Percentiles rank a stretch among this genome's conserved stretches.
Conservation (phyloP, 176 grass and related monocot species). For the Carex scoparia region DNA sequence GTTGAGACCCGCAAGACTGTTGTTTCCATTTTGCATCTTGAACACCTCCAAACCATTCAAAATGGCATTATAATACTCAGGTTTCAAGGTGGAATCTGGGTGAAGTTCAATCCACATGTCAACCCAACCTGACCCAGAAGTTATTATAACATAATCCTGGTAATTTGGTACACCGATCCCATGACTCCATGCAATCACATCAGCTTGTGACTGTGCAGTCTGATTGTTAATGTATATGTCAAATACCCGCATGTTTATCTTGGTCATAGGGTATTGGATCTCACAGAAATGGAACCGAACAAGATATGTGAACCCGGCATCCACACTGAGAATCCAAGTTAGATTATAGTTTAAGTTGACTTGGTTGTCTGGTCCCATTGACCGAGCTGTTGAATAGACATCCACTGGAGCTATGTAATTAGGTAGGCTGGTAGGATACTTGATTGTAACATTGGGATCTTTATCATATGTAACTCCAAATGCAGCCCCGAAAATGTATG, state of each 20-base stretch:
- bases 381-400: slow-evolving; percentile 70
- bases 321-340: slow-evolving; percentile 65
- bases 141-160: slow-evolving; percentile 51
- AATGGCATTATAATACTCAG: slow-evolving; percentile 57
- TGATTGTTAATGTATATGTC: slow-evolving; percentile 70
- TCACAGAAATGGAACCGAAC: slow-evolving; percentile 90
- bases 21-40: slow-evolving; percentile 57
- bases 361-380: slow-evolving; percentile 53
- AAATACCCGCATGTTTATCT: slow-evolving; percentile 63
- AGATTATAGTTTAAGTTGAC: slow-evolving; percentile 69
- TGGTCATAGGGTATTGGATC: slow-evolving; percentile 53
- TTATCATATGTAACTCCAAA: slow-evolving; percentile 54
- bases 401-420: slow-evolving; percentile 56
- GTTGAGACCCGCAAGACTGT: slow-evolving; percentile 75
- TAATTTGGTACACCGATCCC: slow-evolving; percentile 48
- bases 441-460: slow-evolving; percentile 56
- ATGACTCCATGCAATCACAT: slow-evolving; percentile 49
- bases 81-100: slow-evolving; percentile 27
- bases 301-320: slow-evolving; percentile 71
- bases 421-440: slow-evolving; percentile 30
- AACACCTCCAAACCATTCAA: slow-evolving; percentile 92
- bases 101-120: slow-evolving; percentile 68
- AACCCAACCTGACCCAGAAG: slow-evolving; percentile 34
- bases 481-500: slow-evolving; percentile 49
- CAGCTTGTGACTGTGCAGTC: slow-evolving; percentile 36